Evolutionary conservation across 164 flowering plant species (phyloP).

Genomic region (Echeveria elegans): DNA sequence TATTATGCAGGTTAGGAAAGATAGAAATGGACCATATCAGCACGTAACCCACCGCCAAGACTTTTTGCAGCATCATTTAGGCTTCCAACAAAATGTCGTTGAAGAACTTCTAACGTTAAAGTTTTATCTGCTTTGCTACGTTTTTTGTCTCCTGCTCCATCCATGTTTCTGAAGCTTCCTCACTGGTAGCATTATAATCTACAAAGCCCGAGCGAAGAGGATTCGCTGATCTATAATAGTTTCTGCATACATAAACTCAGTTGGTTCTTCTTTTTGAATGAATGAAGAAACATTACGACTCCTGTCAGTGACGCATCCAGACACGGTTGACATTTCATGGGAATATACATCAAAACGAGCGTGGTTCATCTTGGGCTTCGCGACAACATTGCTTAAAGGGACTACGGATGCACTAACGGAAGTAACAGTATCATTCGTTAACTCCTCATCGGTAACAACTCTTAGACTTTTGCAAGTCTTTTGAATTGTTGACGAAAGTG

Average conservation of each 20-base stretch:
- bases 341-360: not conserved
- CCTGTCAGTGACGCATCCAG: slow-evolving; percentile 17
- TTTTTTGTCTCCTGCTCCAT: no score
- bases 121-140: slow-evolving; percentile 30
- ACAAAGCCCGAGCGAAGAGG: not conserved
- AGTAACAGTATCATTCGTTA: slow-evolving; percentile 26
- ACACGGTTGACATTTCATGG: slow-evolving; percentile 15
- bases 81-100: no score
- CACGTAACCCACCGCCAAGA: no score
- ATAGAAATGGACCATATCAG: no score
- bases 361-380: not conserved
- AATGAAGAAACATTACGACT: slow-evolving; percentile 17
- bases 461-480: slow-evolving; percentile 25
- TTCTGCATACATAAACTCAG: slow-evolving; percentile 13
- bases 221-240: not conserved
- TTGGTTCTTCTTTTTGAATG: no score
- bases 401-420: slow-evolving; percentile 16
- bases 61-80: no score
- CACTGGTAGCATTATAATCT: not conserved
- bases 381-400: slow-evolving; percentile 21
- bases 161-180: not conserved
- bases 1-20: no score
- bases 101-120: slow-evolving; percentile 32
- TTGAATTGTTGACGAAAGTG: no score
- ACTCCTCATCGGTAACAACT: slow-evolving; percentile 41